Conservation (phyloP, 148 eudicot genomes). For the Spergularia bocconei region DNA sequence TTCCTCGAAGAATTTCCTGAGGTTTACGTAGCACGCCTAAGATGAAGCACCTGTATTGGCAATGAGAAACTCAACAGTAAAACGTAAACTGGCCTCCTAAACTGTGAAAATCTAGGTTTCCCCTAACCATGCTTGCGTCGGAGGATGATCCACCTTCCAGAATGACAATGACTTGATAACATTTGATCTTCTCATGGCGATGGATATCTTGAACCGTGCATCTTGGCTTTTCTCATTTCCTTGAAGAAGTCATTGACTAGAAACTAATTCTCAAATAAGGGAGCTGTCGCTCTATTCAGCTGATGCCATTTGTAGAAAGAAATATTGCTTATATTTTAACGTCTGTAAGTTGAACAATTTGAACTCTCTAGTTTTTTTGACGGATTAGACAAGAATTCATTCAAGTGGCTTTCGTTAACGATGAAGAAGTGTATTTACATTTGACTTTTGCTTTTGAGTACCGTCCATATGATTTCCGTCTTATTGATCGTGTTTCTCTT, state of each 20-base stretch:
- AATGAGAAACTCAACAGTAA: background rate
- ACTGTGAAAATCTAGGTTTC: background rate
- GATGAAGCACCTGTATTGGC: background rate
- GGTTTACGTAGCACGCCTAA: background rate
- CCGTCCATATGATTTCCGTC: background rate
- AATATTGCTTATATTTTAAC: background rate
- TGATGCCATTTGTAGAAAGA: background rate
- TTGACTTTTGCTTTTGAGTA: constrained; percentile 15
- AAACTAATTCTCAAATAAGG: background rate
- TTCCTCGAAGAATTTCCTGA: background rate
- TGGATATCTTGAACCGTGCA: background rate
- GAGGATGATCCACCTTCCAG: background rate
- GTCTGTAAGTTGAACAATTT: background rate
- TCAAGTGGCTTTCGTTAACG: background rate
- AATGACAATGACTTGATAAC: background rate
- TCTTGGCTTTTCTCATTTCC: background rate
- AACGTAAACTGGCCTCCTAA: background rate
- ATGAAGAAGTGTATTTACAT: background rate
- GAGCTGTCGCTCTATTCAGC: no score
- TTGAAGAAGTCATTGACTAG: background rate
- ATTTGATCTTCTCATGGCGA: background rate
- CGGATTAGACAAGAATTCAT: background rate
- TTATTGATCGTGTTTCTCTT: constrained; percentile 12
- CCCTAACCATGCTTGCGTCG: background rate
- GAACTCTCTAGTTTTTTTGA: no score